phyloP scores from a whole-genome alignment of 1,284 basidiomycete genomes.

The Ceratobasidium sp. region DNA sequence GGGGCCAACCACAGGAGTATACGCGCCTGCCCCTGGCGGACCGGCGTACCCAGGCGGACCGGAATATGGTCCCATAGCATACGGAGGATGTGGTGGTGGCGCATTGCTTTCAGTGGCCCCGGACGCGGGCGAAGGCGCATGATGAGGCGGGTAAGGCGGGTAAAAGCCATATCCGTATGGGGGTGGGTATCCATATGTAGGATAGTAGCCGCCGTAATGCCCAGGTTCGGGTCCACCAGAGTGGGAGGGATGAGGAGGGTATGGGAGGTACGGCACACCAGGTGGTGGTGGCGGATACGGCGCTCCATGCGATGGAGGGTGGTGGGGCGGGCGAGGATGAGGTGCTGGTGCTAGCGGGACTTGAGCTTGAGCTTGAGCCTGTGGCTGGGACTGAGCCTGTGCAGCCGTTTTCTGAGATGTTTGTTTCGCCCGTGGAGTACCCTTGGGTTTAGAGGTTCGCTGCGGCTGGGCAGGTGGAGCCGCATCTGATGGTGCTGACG shows the following conservation, averaged over 20 bases:
- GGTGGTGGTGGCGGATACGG: constrained; percentile 13
- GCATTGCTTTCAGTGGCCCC: too few relatives aligned
- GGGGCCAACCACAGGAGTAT: background rate
- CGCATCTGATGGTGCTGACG: background rate
- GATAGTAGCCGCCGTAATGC: constrained; percentile 31
- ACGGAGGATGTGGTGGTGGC: background rate
- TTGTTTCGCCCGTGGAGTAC: background rate
- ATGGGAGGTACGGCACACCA: constrained; percentile 6
- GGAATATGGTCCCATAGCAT: background rate
- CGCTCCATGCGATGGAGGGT: too few relatives aligned
- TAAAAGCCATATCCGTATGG: constrained; percentile 35
- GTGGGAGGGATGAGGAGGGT: constrained; percentile 20
- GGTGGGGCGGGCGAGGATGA: constrained; percentile 1
- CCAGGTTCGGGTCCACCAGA: constrained; percentile 4
- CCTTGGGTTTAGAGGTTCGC: background rate
- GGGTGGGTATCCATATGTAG: constrained; percentile 29
- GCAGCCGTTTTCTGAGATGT: background rate
- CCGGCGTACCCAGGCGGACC: constrained; percentile 9
- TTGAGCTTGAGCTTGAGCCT: background rate
- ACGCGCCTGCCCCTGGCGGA: constrained; percentile 4
- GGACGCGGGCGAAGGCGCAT: background rate
- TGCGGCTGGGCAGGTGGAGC: constrained; percentile 1
- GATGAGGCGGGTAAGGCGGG: constrained; percentile 29
- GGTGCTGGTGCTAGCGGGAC: background rate
- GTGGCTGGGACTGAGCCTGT: constrained; percentile 4